These are phyloP conservation scores for Wallacemonas sp. DNA, from an alignment of 208 protist species.

Conservation along the genomic window DNA sequence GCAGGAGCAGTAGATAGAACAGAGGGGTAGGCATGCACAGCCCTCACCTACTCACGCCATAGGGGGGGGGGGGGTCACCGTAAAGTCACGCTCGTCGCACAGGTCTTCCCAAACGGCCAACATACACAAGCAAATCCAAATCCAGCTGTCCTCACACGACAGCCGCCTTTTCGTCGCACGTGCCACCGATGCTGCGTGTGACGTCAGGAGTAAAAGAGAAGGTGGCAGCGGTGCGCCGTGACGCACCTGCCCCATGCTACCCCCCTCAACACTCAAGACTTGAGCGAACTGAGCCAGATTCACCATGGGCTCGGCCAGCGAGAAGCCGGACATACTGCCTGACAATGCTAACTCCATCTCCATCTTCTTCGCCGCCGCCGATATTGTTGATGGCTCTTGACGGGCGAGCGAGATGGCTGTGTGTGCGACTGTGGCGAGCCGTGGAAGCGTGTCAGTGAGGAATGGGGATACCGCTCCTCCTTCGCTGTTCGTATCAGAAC, in stretches of 20 bases:
- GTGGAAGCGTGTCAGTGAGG: not conserved
- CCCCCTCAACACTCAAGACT: no score
- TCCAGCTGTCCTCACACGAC: not conserved
- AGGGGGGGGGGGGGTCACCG: no score
- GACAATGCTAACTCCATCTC: not conserved
- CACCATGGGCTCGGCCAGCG: not conserved
- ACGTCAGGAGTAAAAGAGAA: not conserved
- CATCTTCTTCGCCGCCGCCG: no score
- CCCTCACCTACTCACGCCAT: no score
- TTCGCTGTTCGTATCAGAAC: no score
- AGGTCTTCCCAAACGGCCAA: slow-evolving; percentile 2
- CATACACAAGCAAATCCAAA: slow-evolving; percentile 3
- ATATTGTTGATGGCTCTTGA: not conserved
- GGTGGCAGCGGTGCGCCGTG: no score
- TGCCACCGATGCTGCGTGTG: not conserved
- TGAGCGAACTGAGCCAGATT: not conserved
- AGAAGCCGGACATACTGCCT: not conserved
- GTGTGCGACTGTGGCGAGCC: not conserved
- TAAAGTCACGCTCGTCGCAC: no score
- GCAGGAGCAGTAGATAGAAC: no score
- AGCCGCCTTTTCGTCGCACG: not conserved
- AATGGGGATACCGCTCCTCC: not conserved
- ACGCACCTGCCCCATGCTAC: no score
- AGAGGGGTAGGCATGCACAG: no score
- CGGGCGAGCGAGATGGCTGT: not conserved